These are phyloP conservation scores for Claviceps spartinae DNA, from an alignment of 2,329 filamentous ascomycete species.

Conservation along the genomic window DNA sequence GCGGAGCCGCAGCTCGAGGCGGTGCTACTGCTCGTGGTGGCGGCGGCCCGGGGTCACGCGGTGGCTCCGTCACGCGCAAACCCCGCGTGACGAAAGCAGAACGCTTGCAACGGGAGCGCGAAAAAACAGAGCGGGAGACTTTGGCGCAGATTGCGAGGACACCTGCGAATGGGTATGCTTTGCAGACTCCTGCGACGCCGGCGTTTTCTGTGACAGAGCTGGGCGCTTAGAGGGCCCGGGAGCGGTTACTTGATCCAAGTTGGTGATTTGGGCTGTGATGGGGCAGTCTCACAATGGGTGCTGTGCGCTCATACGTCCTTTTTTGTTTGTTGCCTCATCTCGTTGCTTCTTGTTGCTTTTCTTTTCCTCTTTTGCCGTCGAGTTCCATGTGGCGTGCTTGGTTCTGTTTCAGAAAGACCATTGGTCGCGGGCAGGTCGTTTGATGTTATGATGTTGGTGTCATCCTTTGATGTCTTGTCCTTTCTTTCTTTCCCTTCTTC, in stretches of 20 bases:
- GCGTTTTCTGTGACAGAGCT: constrained; percentile 24
- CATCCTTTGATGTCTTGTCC: background rate
- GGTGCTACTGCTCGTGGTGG: constrained; percentile 32
- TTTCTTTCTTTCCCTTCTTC: background rate
- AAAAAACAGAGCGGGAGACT: constrained; percentile 62
- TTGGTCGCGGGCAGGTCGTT: background rate
- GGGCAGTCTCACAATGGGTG: too few species aligned
- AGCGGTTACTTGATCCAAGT: too few species aligned
- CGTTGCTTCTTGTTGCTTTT: background rate
- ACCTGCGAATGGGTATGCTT: constrained; percentile 21
- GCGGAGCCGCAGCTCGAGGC: constrained; percentile 48
- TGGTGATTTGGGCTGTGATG: too few species aligned
- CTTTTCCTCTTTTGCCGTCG: background rate
- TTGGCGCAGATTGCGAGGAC: constrained; percentile 27
- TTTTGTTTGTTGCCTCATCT: too few species aligned
- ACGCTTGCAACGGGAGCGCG: constrained; percentile 65
- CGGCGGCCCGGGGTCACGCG: constrained; percentile 56
- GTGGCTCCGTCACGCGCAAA: constrained; percentile 62
- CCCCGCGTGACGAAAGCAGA: constrained; percentile 78
- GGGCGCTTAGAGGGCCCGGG: constrained; percentile 15
- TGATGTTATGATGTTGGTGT: background rate
- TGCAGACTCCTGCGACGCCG: constrained; percentile 25
- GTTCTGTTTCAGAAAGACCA: background rate
- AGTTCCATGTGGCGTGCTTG: background rate
- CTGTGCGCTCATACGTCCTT: too few species aligned